Conservation (phyloP, 2,329 filamentous ascomycete species). For the Aspergillus carbonarius region DNA sequence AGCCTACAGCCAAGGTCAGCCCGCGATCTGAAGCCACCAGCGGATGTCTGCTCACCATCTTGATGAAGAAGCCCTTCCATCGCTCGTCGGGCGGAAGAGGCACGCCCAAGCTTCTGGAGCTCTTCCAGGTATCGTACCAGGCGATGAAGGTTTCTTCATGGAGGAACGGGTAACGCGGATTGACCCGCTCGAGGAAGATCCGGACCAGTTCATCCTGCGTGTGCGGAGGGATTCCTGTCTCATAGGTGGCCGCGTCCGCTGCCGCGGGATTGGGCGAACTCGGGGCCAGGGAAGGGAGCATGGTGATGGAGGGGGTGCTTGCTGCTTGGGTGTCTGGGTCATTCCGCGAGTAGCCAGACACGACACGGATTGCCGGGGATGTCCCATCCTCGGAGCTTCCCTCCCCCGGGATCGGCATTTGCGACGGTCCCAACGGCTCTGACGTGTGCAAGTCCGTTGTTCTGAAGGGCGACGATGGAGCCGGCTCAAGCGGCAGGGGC, state of each 20-base stretch:
- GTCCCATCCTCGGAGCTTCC: background rate
- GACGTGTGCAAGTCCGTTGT: background rate
- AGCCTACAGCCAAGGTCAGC: background rate
- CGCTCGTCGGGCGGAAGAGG: background rate
- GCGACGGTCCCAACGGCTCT: background rate
- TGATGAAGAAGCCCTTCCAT: slow-evolving; percentile 3
- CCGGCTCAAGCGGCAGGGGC: background rate
- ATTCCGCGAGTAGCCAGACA: background rate
- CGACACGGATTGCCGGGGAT: background rate
- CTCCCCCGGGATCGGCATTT: background rate
- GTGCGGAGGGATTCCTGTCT: background rate
- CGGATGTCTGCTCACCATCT: background rate
- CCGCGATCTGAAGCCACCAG: background rate
- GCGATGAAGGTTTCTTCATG: slow-evolving; percentile 3
- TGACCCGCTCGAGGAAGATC: background rate
- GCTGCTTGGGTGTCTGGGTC: background rate
- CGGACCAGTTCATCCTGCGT: background rate
- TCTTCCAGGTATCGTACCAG: background rate
- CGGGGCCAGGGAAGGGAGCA: background rate
- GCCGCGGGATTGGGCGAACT: background rate
- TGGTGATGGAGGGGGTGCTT: background rate
- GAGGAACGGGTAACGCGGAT: slow-evolving; percentile 3
- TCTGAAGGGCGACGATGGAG: background rate
- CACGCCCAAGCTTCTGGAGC: background rate
- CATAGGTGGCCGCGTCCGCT: background rate